Conservation (phyloP, 2,329 filamentous ascomycete genomes). For the Fusarium citri region DNA sequence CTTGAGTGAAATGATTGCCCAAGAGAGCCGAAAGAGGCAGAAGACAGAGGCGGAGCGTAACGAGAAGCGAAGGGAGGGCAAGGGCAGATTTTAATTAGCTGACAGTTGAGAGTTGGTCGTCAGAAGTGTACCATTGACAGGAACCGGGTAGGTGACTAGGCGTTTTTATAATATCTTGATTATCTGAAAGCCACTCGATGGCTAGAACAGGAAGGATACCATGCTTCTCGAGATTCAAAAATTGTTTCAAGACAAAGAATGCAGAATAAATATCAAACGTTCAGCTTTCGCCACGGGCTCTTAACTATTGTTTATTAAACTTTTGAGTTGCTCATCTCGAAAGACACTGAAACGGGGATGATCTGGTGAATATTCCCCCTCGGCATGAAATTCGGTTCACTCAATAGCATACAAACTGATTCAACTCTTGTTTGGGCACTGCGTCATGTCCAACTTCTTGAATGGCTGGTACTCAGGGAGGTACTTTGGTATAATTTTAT, state of each 20-base stretch:
- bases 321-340: background rate
- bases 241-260: constrained; percentile 1
- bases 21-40: constrained; percentile 89
- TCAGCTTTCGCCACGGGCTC: background rate
- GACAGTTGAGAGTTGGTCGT: constrained; percentile 6
- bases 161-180: constrained; percentile 39
- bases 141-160: constrained; percentile 26
- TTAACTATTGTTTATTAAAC: background rate
- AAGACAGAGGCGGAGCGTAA: constrained; percentile 87
- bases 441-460: background rate
- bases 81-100: constrained; percentile 60
- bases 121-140: constrained; percentile 30
- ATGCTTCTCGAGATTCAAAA: constrained; percentile 34
- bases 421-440: background rate
- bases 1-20: constrained; percentile 93
- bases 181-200: constrained; percentile 29
- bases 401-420: background rate
- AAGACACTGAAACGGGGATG: background rate
- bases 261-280: constrained; percentile 43
- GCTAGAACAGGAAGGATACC: constrained; percentile 42
- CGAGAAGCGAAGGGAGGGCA: constrained; percentile 70
- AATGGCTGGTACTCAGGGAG: background rate
- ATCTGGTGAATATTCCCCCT: background rate
- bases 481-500: background rate
- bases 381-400: background rate